These are phyloP conservation scores for Lichtheimia ramosa DNA, from an alignment of 371 early-diverging fungal genomes.

Conservation along the genomic window DNA sequence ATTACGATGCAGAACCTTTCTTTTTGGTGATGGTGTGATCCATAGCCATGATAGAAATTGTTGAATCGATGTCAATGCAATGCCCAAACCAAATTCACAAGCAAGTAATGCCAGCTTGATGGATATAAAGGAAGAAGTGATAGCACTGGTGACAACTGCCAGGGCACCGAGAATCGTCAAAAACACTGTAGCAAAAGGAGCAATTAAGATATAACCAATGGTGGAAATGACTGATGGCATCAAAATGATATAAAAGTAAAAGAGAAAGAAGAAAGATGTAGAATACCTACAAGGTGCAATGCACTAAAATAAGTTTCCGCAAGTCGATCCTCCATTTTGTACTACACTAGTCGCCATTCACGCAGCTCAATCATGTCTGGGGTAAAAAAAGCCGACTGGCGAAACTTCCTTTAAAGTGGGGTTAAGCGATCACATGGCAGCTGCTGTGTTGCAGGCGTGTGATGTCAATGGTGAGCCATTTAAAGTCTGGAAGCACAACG, in stretches of 20 bases:
- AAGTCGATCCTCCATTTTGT: not conserved
- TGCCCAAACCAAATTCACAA: slow-evolving; percentile 13
- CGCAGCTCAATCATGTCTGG: slow-evolving; percentile 3
- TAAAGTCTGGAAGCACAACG: too few relatives aligned
- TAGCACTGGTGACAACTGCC: slow-evolving; percentile 17
- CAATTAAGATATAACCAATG: slow-evolving; percentile 4
- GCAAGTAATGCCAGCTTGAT: slow-evolving; percentile 16
- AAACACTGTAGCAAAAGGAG: slow-evolving; percentile 16
- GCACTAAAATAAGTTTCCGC: too few relatives aligned
- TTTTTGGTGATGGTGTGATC: not conserved
- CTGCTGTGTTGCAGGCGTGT: not conserved
- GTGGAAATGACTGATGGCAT: slow-evolving; percentile 7
- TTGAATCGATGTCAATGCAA: slow-evolving; percentile 15
- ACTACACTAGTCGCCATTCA: not conserved
- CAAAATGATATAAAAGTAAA: not conserved
- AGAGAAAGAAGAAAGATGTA: slow-evolving; percentile 1
- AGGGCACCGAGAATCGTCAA: slow-evolving; percentile 10
- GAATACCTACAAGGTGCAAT: not conserved
- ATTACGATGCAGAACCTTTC: too few relatives aligned
- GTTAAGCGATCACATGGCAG: slow-evolving; percentile 6
- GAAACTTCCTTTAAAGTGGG: not conserved
- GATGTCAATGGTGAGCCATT: too few relatives aligned
- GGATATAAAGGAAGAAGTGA: slow-evolving; percentile 24
- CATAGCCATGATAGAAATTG: slow-evolving; percentile 5
- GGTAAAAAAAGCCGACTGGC: slow-evolving; percentile 6